phyloP scores from a whole-genome alignment of 768 basidiomycete genomes.

The Stropharia rugosoannulata region DNA sequence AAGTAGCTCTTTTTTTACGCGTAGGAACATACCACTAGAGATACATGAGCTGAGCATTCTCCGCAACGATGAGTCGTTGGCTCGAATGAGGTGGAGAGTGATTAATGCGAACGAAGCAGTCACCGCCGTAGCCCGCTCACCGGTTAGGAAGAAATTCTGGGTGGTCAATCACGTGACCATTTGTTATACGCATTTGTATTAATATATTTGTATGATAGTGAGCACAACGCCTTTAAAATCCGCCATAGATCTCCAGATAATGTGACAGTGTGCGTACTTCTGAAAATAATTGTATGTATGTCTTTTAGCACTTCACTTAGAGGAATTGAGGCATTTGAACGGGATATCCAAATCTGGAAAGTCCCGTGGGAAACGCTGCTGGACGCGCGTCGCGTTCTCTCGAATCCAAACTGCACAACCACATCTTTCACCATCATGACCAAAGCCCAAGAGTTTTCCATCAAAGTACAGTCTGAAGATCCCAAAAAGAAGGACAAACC shows the following conservation, averaged over 20 bases:
- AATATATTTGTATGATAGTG: background rate
- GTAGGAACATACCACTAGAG: constrained; percentile 13
- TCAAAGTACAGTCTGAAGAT: constrained; percentile 71
- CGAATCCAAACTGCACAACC: constrained; percentile 5
- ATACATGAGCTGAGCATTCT: constrained; percentile 18
- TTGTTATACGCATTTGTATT: background rate
- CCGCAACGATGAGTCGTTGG: background rate
- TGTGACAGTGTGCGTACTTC: too few relatives aligned
- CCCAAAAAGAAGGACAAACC: constrained; percentile 71
- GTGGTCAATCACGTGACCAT: background rate
- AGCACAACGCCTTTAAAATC: background rate
- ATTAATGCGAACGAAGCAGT: too few relatives aligned
- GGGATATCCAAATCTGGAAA: background rate
- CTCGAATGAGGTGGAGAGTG: background rate
- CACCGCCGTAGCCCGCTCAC: too few relatives aligned
- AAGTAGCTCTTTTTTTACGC: background rate
- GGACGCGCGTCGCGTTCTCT: constrained; percentile 57
- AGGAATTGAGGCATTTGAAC: background rate
- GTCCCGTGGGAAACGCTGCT: constrained; percentile 30
- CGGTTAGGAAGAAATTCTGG: background rate
- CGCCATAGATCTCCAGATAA: too few relatives aligned
- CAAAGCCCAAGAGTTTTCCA: constrained; percentile 55
- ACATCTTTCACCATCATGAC: constrained; percentile 43
- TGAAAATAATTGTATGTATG: too few relatives aligned
- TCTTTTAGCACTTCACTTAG: too few relatives aligned